Evolutionary conservation across 2,329 filamentous ascomycete species (phyloP), one percentile per base, ranked within the genome.

Genomic region (Cercospora brassicicola): DNA sequence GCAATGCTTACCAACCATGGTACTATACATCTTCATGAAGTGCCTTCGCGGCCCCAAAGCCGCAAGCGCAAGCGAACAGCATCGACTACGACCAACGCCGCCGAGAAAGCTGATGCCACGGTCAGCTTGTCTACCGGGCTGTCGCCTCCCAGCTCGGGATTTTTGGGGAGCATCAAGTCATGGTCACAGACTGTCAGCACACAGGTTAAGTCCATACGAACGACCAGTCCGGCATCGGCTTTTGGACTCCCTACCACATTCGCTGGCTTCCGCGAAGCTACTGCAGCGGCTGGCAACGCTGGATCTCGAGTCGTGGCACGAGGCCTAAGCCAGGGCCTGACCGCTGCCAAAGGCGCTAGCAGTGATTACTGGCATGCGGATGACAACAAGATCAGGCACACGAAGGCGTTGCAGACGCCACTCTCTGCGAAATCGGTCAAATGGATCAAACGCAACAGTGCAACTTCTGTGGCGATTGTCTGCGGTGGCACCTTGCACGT

Each of bases 1-100:
- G 94, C 94, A 1, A 89, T 99, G 81, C 89, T 97, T 28, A 98
- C 95, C 0, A 93, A 96, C 75, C 91, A 94, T 73, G 93, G 94
- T n/a, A 99, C 95, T 8, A 89, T 97, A 10, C 95, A 99, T 80
- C 87, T 98, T 53, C 90, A 97, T 71, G 92, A 97, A 72, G 87
- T 98, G 79, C 93, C 93, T 8, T 57, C 63, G 13, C 53, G 65
- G 30, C 48, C 72, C 11, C 85, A 88, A 7, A 57, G 65, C 13
- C 68, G 70, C 11, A 77, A 75, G 64, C 69, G 75, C 3, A 77
- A 76, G 48, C 73, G 75, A 11, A 64, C 68, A 23, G 68, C 62
- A 63, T 71, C 71, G 1, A 28, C 67, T n/a, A 67, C 66, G 9
- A 68, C 66, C 28, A 63, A 70, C 15, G 62, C 67, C 11, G 55